Base-by-base conservation (phyloP, 73 alveolate genomes). In the Urostyla sp. region DNA sequence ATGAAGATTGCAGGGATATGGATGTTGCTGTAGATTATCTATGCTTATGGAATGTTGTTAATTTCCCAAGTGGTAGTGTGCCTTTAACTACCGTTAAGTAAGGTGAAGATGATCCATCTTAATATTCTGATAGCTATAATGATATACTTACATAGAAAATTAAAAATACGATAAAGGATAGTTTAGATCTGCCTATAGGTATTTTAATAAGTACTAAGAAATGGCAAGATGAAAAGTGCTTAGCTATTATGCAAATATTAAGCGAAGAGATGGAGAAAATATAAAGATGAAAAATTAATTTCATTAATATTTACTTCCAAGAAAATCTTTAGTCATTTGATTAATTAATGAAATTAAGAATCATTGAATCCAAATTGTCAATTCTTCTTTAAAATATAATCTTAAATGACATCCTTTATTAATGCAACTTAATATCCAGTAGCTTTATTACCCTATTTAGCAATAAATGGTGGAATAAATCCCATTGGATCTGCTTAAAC, bases 111-210 rank as follows among this genome's bases (percentile, higher is more conserved):
- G 13, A 7, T 20, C 44, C 18, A 50, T 66, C 16, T 13, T 32
- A 28, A 16, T 59, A 7, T 59, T 3, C 32, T 18, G 77, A 76
- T 18, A 38, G 45, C 28, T 27, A 1, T 28, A 75, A 75, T 31
- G 92, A 84, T 43, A 13, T 40, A 6, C 10, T 34, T 15, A 59
- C 87, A 4, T 46, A 32, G 3, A 21, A 10, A 26, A 23, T 75
- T 15, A 11, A 37, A 26, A 6, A 37, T 16, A 37, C 20, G 8
- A 15, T 45, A 2, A 24, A 15, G 16, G 77, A 75, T 7, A 28
- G 78, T 6, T 54, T 16, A 16, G 84, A 78, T 1, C 32, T 84
- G 75, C 92, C 92, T 20, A 52, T 84, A 13, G 59, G 85, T 0
- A 58, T 77, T 13, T 59, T 57, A 58, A 88, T 84, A 3, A 0